phyloP scores from a whole-genome alignment of 1,284 basidiomycete species.

The Cutaneotrichosporon mucoides region DNA sequence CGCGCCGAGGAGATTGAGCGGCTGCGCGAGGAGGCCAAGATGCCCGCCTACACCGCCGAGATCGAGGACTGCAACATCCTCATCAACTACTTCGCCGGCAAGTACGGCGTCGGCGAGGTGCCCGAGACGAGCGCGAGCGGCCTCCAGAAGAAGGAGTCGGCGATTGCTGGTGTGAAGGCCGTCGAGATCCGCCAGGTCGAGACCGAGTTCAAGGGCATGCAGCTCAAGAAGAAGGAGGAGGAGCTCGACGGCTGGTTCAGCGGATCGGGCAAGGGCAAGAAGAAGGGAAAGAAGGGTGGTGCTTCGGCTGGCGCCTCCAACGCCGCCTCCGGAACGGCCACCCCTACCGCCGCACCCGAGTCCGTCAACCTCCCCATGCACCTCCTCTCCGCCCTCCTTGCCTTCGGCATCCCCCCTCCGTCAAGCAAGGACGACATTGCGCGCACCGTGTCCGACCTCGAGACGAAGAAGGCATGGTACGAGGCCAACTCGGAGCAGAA shows the following conservation, averaged over 20 bases:
- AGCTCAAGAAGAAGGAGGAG: conserved; percentile 86
- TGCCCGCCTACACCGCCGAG: conserved; percentile 86
- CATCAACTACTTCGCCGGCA: conserved; percentile 83
- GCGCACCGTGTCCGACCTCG: conserved; percentile 82
- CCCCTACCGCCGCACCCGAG: conserved; percentile 32
- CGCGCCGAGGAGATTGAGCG: conserved; percentile 74
- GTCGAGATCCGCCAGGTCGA: conserved; percentile 84
- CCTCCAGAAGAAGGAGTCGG: conserved; percentile 23
- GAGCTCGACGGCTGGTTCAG: conserved; percentile 80
- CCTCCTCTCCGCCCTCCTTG: conserved; percentile 80
- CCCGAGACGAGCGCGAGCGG: conserved; percentile 37
- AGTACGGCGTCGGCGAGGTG: conserved; percentile 53
- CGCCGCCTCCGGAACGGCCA: conserved; percentile 19
- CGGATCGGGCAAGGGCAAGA: conserved; percentile 58
- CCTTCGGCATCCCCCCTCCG: conserved; percentile 87
- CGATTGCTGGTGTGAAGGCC: conserved; percentile 70
- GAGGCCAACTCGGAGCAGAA: conserved; percentile 59
- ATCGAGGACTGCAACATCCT: conserved; percentile 80
- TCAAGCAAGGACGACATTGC: conserved; percentile 70
- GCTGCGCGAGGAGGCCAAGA: conserved; percentile 83
- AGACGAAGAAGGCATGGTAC: conserved; percentile 94
- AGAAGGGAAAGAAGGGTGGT: conserved; percentile 62
- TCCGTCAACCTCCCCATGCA: conserved; percentile 76
- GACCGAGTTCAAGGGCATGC: conserved; percentile 62
- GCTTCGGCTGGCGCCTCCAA: neutral